Percentiles rank a stretch among this genome's conserved stretches.
phyloP scores from a whole-genome alignment of 2,329 filamentous ascomycete genomes.

The Lachnellula arida region DNA sequence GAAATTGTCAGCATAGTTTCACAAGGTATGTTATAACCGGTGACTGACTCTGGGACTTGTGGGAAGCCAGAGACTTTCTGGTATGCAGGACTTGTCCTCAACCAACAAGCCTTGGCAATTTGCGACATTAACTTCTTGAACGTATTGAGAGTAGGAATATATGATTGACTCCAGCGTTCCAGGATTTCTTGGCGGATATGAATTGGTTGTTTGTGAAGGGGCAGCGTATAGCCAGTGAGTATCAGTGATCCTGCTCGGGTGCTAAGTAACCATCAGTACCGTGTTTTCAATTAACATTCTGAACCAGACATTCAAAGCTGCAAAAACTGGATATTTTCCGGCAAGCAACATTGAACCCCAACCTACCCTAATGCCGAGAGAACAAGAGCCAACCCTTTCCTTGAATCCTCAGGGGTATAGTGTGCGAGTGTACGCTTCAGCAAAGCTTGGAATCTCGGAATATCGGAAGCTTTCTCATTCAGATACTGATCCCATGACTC shows the following conservation, averaged over 20 bases:
- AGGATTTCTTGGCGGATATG: slow-evolving; percentile 58
- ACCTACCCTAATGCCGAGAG: slow-evolving; percentile 29
- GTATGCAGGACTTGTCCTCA: slow-evolving; percentile 51
- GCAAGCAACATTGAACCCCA: not conserved
- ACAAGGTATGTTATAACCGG: not conserved
- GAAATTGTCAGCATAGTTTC: not conserved
- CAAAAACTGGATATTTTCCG: not conserved
- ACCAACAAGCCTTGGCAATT: slow-evolving; percentile 42
- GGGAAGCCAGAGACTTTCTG: slow-evolving; percentile 53
- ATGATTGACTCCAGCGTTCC: slow-evolving; percentile 55
- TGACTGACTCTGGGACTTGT: slow-evolving; percentile 40
- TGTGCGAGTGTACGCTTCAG: slow-evolving; percentile 40
- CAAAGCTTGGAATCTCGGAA: slow-evolving; percentile 48
- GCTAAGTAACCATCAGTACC: slow-evolving; percentile 34
- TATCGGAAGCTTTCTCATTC: slow-evolving; percentile 45
- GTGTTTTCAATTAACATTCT: not conserved
- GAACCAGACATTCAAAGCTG: slow-evolving; percentile 8
- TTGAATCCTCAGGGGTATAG: slow-evolving; percentile 25
- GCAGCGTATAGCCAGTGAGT: slow-evolving; percentile 62
- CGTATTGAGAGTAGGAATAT: slow-evolving; percentile 48
- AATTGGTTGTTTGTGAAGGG: slow-evolving; percentile 57
- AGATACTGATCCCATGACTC: slow-evolving; percentile 49
- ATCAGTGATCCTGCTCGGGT: slow-evolving; percentile 58
- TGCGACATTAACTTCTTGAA: slow-evolving; percentile 52
- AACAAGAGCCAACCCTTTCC: slow-evolving; percentile 23